Evolutionary conservation across 2,329 filamentous ascomycete genomes (phyloP).

Genomic region (Trichoderma cornu-damae): DNA sequence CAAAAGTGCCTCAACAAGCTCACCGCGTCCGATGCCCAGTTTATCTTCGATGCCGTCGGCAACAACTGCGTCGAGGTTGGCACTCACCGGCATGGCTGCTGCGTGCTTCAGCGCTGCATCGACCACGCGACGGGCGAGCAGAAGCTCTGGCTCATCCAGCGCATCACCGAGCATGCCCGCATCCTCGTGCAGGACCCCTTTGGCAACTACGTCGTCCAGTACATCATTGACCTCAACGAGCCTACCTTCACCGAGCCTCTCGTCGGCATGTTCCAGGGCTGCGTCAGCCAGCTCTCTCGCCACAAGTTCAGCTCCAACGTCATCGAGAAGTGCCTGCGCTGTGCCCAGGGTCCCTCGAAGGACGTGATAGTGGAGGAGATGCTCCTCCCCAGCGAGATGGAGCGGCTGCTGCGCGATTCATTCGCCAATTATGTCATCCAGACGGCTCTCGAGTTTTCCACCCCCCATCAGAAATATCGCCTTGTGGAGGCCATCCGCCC

Average conservation of each 20-base stretch:
- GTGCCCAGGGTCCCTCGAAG: conserved; percentile 67
- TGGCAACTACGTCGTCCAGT: conserved; percentile 98
- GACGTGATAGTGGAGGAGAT: conserved; percentile 84
- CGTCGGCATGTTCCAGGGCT: conserved; percentile 71
- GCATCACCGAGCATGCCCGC: conserved; percentile 86
- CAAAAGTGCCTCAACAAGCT: conserved; percentile 98
- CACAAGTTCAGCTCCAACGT: conserved; percentile 99
- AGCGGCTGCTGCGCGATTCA: conserved; percentile 82
- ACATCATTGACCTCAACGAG: conserved; percentile 93
- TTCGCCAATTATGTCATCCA: conserved; percentile 98
- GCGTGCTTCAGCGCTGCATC: conserved; percentile 95
- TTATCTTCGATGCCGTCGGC: conserved; percentile 95
- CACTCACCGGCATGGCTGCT: conserved; percentile 96
- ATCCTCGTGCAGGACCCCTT: conserved; percentile 92
- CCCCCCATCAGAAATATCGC: conserved; percentile 63
- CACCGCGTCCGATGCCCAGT: conserved; percentile 75
- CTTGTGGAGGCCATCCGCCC: conserved; percentile 83
- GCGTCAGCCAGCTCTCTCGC: conserved; percentile 69
- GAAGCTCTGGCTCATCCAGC: conserved; percentile 76
- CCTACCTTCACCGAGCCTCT: conserved; percentile 82
- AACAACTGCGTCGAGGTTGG: conserved; percentile 82
- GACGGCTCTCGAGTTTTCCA: conserved; percentile 84
- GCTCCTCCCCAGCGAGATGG: conserved; percentile 66
- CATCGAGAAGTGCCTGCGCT: conserved; percentile 92
- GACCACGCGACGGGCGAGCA: conserved; percentile 90